Base-by-base conservation (phyloP, 2,329 filamentous ascomycete genomes). In the Trichoderma endophyticum region DNA sequence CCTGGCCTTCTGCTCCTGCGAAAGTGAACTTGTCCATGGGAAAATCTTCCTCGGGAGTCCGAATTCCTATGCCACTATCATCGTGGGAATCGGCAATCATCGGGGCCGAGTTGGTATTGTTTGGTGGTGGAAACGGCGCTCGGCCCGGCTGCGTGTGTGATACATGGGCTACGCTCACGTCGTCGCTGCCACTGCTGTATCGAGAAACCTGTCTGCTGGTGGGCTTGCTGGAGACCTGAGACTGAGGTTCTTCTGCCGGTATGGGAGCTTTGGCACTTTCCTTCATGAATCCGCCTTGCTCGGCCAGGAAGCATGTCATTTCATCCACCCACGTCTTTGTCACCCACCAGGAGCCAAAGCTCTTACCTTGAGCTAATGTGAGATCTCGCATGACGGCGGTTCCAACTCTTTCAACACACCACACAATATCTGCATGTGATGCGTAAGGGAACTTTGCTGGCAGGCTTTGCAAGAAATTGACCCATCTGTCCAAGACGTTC, bases 241-340 rank as follows among this genome's bases (percentile, higher is more conserved):
- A 79, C 67, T 82, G 82, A 18, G 78, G 73, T 24, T 73, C 74
- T 4, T 77, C 75, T 8, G 78, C 77, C 14, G 77, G 74, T 8
- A 78, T 77, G 26, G 64, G 70, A 12, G 81, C 81, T 4, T 81
- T 82, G 8, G 81, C 82, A 74, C 84, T 88, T 72, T 87, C 86
- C 75, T 86, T 86, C 84, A 98, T 90, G 79, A 98, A 98, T 0
- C 95, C 95, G 65, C 95, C 95, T 77, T 95, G 91, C 77, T 97
- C 94, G 0, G 93, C 94, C 75, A 97, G 86, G 87, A 97, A 98
- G 71, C 92, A 87, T 64, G 94, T 90, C 93, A 97, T 97, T 83
- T 98, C 95, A 78, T 98, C 95, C 67, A 98, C 89, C 86, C 95
- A 98, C 72, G 95, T 95, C 80, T 98, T 97, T 4, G 94, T 94